Conservation (phyloP, 2,329 filamentous ascomycete genomes). For the Ophiobolus disseminans region DNA sequence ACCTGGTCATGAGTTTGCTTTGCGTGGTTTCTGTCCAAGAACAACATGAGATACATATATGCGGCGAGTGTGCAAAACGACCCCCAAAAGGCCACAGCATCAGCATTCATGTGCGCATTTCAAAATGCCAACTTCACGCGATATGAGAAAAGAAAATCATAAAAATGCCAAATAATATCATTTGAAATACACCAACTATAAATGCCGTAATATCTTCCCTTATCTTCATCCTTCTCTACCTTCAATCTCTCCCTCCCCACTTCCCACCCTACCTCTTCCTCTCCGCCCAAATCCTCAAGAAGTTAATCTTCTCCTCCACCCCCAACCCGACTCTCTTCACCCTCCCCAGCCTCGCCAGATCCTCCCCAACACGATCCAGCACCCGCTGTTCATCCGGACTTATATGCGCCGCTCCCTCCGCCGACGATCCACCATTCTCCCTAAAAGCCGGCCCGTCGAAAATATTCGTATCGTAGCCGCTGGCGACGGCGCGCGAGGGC, state of each 20-base stretch:
- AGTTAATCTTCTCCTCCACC: conserved; percentile 80
- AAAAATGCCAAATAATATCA: not conserved
- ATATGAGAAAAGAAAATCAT: not conserved
- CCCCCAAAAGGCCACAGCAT: too few species aligned
- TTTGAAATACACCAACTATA: not conserved
- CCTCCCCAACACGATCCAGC: conserved; percentile 81
- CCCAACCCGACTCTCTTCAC: conserved; percentile 89
- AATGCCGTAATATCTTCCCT: not conserved
- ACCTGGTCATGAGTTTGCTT: too few species aligned
- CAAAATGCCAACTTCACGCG: too few species aligned
- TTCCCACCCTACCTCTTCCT: conserved; percentile 29
- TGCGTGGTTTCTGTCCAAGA: too few species aligned
- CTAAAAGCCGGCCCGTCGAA: conserved; percentile 37
- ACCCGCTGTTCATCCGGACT: conserved; percentile 66
- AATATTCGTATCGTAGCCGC: conserved; percentile 42
- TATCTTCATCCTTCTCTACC: not conserved
- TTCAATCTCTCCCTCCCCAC: not conserved
- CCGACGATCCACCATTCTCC: conserved; percentile 9
- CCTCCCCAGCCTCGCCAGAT: conserved; percentile 82
- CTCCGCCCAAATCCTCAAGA: conserved; percentile 74
- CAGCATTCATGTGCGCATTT: too few species aligned
- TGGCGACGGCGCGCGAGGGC: conserved; percentile 14
- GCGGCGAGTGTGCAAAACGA: too few species aligned
- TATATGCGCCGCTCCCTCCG: conserved; percentile 20
- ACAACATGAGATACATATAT: too few species aligned